These are phyloP conservation scores for Arthrobotrys musiformis DNA, from an alignment of 2,329 filamentous ascomycete species.

Conservation along the genomic window DNA sequence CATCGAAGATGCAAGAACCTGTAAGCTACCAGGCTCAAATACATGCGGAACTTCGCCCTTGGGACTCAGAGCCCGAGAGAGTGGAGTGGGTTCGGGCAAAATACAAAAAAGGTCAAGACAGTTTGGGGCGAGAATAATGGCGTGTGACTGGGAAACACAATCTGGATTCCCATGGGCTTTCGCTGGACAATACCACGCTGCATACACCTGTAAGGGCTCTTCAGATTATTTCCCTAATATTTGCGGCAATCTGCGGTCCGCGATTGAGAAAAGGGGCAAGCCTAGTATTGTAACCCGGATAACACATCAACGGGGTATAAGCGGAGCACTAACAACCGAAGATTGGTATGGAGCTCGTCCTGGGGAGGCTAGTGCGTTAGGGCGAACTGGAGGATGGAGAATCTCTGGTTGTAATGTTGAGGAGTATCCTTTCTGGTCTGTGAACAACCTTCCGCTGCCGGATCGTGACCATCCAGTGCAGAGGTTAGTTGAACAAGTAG, in stretches of 20 bases:
- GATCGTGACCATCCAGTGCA: neutral
- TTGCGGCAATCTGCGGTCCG: neutral
- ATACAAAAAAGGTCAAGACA: neutral
- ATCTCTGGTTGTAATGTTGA: neutral
- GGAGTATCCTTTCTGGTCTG: constrained; percentile 3
- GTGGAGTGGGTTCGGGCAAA: neutral
- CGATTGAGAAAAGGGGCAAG: neutral
- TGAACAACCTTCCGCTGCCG: neutral
- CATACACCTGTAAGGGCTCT: neutral
- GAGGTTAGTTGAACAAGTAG: neutral
- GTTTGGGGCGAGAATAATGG: neutral
- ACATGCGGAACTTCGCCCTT: neutral
- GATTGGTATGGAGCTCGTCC: constrained; percentile 1
- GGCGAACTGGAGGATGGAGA: neutral
- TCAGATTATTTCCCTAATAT: neutral
- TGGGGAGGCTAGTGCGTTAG: neutral
- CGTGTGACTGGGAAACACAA: neutral
- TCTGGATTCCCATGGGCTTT: neutral
- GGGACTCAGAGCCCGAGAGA: neutral
- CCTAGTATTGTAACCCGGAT: constrained; percentile 1
- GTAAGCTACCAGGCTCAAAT: neutral
- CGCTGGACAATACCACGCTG: neutral
- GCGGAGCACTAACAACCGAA: neutral
- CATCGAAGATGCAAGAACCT: neutral
- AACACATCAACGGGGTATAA: neutral